Evolutionary conservation across 495 filamentous ascomycete genomes (phyloP).

Genomic region (Penicillium argentinense): DNA sequence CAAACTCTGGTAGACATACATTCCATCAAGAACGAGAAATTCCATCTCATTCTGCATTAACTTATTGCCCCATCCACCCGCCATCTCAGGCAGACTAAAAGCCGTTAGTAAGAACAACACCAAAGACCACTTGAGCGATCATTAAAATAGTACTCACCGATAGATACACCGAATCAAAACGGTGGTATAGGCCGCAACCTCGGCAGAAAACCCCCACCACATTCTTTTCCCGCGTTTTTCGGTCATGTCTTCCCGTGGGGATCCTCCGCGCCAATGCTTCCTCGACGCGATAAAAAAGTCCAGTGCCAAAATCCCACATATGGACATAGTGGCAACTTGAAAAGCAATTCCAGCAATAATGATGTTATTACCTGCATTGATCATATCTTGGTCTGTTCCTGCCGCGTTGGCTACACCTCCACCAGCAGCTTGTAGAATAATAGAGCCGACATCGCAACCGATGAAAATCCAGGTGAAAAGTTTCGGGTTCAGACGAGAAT

Average conservation of each 20-base stretch:
- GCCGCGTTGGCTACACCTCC: conserved; percentile 57
- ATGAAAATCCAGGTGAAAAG: conserved; percentile 53
- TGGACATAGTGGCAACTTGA: conserved; percentile 50
- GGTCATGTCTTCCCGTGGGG: too few relatives aligned
- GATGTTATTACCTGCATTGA: conserved; percentile 55
- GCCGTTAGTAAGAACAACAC: not conserved
- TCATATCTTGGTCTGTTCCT: not conserved
- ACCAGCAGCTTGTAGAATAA: conserved; percentile 62
- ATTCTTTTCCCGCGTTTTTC: too few relatives aligned
- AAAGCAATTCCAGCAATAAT: conserved; percentile 65
- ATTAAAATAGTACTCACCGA: not conserved
- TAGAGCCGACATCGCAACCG: conserved; percentile 60
- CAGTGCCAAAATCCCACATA: conserved; percentile 43
- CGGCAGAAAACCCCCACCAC: not conserved
- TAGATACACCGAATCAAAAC: conserved; percentile 2
- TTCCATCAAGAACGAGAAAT: conserved; percentile 60
- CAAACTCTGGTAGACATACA: too few relatives aligned
- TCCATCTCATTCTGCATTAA: conserved; percentile 64
- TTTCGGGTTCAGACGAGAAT: conserved; percentile 31
- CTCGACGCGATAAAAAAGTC: conserved; percentile 33
- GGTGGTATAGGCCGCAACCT: not conserved
- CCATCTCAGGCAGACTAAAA: conserved; percentile 59
- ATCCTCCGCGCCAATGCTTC: too few relatives aligned
- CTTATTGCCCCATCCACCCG: conserved; percentile 62
- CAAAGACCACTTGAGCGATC: not conserved